Percentiles rank a stretch among this genome's conserved stretches.
These are phyloP conservation scores for Verticillium longisporum DNA, from an alignment of 2,329 filamentous ascomycete genomes.

Conservation along the genomic window DNA sequence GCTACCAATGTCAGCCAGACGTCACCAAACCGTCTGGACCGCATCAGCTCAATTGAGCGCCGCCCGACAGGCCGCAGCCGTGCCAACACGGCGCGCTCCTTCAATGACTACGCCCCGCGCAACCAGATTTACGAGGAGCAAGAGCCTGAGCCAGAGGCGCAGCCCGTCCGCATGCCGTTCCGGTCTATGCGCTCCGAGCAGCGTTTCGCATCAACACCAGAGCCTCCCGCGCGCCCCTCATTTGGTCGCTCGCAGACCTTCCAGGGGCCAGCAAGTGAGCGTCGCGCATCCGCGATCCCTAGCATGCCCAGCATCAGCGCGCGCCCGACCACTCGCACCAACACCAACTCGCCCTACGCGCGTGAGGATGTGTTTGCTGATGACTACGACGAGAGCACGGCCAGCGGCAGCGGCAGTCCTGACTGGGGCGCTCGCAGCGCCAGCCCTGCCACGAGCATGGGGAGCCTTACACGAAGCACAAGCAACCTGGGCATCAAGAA, in stretches of 20 bases:
- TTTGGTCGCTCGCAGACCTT: slow-evolving; percentile 32
- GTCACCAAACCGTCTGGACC: slow-evolving; percentile 8
- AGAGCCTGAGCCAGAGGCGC: slow-evolving; percentile 21
- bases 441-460: slow-evolving; percentile 50
- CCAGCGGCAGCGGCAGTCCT: slow-evolving; percentile 43
- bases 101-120: slow-evolving; percentile 22
- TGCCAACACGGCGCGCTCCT: slow-evolving; percentile 28
- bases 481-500: slow-evolving; percentile 13
- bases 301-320: slow-evolving; percentile 26
- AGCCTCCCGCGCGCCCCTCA: slow-evolving; percentile 27
- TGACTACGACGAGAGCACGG: slow-evolving; percentile 39
- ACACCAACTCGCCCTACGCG: slow-evolving; percentile 23
- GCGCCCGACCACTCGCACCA: slow-evolving; percentile 37
- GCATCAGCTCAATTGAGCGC: slow-evolving; percentile 26
- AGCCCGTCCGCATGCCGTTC: slow-evolving; percentile 35
- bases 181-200: slow-evolving; percentile 24
- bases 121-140: slow-evolving; percentile 22
- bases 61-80: slow-evolving; percentile 13
- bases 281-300: slow-evolving; percentile 7
- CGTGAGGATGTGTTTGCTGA: slow-evolving; percentile 40
- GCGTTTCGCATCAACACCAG: slow-evolving; percentile 23
- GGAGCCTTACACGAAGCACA: slow-evolving; percentile 42
- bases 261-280: slow-evolving; percentile 19
- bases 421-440: slow-evolving; percentile 43
- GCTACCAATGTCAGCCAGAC: slow-evolving; percentile 16